A percentile compares a stretch with the other conserved stretches of the same genome.
These are phyloP conservation scores for Arabidopsis arenosa DNA, from an alignment of 345 rosid species.

Conservation along the genomic window DNA sequence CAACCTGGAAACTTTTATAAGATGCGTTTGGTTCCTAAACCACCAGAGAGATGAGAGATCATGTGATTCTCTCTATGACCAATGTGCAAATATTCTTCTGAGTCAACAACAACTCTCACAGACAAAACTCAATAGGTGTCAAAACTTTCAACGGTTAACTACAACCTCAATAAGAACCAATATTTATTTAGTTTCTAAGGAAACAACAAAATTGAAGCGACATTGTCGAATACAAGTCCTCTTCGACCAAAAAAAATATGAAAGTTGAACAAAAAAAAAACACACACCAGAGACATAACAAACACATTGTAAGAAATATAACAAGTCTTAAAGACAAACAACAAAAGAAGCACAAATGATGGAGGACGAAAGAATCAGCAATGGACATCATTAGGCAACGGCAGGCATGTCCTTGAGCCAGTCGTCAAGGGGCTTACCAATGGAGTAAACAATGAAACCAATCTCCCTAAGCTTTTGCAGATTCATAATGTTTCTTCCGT, in stretches of 20 bases:
- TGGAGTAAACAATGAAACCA: constrained; percentile 77
- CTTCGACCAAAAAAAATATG: constrained; percentile 3
- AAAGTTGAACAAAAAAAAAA: not conserved
- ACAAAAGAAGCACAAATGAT: constrained; percentile 9
- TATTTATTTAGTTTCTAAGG: not conserved
- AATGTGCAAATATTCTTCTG: constrained; percentile 8
- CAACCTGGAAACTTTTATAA: constrained; percentile 48
- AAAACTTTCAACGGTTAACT: too few relatives aligned
- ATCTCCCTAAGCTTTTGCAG: constrained; percentile 64
- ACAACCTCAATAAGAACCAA: not conserved
- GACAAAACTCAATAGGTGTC: not conserved
- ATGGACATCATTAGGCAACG: constrained; percentile 24
- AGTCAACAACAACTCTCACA: not conserved
- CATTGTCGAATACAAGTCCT: constrained; percentile 2
- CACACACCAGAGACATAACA: constrained; percentile 7
- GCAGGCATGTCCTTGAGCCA: constrained; percentile 48
- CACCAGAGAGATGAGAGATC: not conserved
- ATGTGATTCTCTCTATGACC: not conserved
- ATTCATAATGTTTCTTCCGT: constrained; percentile 70
- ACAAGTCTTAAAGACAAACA: constrained; percentile 12
- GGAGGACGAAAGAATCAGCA: constrained; percentile 14
- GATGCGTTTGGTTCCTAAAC: not conserved
- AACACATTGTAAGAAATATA: constrained; percentile 10
- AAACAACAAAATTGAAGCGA: constrained; percentile 26
- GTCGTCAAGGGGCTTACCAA: constrained; percentile 46